Evolutionary conservation across 2,329 filamentous ascomycete species (phyloP), one percentile per base, ranked within the genome.

Genomic region (Aspergillus flavus): DNA sequence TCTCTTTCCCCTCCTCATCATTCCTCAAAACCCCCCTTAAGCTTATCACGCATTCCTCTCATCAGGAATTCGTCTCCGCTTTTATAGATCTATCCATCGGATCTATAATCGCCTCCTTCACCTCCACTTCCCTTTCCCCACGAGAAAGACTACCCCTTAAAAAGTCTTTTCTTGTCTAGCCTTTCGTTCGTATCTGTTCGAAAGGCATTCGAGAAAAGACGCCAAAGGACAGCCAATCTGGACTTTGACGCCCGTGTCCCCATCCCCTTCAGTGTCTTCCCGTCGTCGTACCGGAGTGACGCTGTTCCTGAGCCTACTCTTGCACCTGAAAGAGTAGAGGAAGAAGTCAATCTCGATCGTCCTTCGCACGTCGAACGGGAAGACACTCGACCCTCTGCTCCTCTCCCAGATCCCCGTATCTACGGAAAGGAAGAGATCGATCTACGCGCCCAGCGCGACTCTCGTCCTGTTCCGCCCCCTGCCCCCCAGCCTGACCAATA

Each of bases 241-340:
- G 94, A 97, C 92, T 97, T 96, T 95, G 94, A 97, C 91, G 93
- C 94, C 85, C 92, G 93, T 84, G 92, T 97, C 84, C 93, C 94
- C 87, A 95, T 98, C 85, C 94, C 94, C 85, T 96, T 97, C 90
- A 97, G 93, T 92, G 91, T 97, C 91, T 97, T 98, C 89, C 94
- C 94, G 86, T 97, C 93, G 83, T 92, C 93, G 84, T 98, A 97
- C 88, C 89, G 91, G 84, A 89, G 86, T 86, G 87, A 88, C 84
- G 85, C 85, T 84, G 85, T 85, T 81, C 85, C 83, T 77, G 82
- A 86, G 79, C 83, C 85, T 81, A 89, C 88, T 82, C 83, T 87
- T 75, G 89, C 89, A 78, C 28, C 66, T 46, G 64, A 59, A 32
- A 89, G 93, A 89, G 89, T 94, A 89, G 92, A 97, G 89, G 88